These are phyloP conservation scores for Helianthus annuus DNA, from an alignment of 129 eudicot genomes.

Conservation along the genomic window DNA sequence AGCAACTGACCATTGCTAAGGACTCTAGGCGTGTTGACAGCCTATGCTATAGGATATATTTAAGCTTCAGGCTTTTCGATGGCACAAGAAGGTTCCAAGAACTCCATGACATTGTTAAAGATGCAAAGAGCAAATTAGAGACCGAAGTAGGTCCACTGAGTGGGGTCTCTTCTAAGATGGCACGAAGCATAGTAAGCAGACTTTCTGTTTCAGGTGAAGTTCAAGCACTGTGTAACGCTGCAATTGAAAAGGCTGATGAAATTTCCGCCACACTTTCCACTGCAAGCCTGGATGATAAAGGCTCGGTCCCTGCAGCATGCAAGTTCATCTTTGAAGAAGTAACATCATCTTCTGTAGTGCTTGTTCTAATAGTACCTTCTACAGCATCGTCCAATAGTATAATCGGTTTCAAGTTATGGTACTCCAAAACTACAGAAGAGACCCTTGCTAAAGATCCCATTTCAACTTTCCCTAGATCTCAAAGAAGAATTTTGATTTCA, in stretches of 20 bases:
- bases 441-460: conserved; percentile 62
- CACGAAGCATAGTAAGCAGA: conserved; percentile 75
- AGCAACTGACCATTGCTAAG: conserved; percentile 74
- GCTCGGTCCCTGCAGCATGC: conserved; percentile 88
- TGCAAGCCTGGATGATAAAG: conserved; percentile 30
- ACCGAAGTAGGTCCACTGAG: conserved; percentile 76
- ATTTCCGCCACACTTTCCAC: conserved; percentile 47
- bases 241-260: conserved; percentile 69
- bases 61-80: conserved; percentile 70
- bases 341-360: conserved; percentile 61
- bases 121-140: conserved; percentile 70
- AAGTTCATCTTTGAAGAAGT: conserved; percentile 79
- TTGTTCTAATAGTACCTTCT: conserved; percentile 65
- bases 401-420: conserved; percentile 86
- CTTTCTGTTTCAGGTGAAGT: conserved; percentile 70
- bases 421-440: conserved; percentile 60
- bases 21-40: conserved; percentile 92
- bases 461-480: conserved; percentile 57
- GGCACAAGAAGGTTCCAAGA: conserved; percentile 84
- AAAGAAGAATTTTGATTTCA: conserved; percentile 65
- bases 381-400: conserved; percentile 41
- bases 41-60: conserved; percentile 68
- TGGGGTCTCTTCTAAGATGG: conserved; percentile 82
- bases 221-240: conserved; percentile 66
- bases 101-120: conserved; percentile 62